Conservation (phyloP, 495 filamentous ascomycete species). For the Cercophora samala region DNA sequence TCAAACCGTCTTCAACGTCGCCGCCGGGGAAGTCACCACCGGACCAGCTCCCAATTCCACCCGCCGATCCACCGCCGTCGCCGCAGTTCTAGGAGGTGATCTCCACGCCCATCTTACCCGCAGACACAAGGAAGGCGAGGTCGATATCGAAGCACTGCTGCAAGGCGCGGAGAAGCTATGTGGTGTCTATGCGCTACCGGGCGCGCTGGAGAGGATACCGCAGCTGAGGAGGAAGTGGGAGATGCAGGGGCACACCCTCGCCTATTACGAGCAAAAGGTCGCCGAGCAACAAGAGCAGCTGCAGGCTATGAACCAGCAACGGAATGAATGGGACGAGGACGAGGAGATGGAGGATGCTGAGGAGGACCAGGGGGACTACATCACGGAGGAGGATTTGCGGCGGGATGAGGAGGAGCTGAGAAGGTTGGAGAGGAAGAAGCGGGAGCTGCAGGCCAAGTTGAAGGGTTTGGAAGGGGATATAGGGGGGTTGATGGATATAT, state of each 20-base stretch:
- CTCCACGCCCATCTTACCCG: constrained; percentile 77
- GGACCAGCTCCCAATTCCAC: constrained; percentile 37
- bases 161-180: constrained; percentile 88
- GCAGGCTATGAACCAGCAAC: constrained; percentile 62
- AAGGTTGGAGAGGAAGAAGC: constrained; percentile 74
- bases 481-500: constrained; percentile 55
- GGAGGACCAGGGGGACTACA: constrained; percentile 37
- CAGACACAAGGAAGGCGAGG: constrained; percentile 30
- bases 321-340: constrained; percentile 43
- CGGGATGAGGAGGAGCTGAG: constrained; percentile 75
- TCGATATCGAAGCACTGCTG: constrained; percentile 84
- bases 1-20: constrained; percentile 56
- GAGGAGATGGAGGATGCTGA: constrained; percentile 34
- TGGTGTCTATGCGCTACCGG: constrained; percentile 79
- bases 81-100: constrained; percentile 81
- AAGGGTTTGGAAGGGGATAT: constrained; percentile 78
- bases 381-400: constrained; percentile 73
- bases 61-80: constrained; percentile 79
- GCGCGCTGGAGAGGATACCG: constrained; percentile 75
- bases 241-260: constrained; percentile 69
- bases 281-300: constrained; percentile 72
- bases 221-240: constrained; percentile 67
- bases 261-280: constrained; percentile 74
- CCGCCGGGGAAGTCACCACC: constrained; percentile 53
- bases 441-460: constrained; percentile 70